Base-by-base conservation (phyloP, 345 rosid genomes). In the Nasturtium officinale region DNA sequence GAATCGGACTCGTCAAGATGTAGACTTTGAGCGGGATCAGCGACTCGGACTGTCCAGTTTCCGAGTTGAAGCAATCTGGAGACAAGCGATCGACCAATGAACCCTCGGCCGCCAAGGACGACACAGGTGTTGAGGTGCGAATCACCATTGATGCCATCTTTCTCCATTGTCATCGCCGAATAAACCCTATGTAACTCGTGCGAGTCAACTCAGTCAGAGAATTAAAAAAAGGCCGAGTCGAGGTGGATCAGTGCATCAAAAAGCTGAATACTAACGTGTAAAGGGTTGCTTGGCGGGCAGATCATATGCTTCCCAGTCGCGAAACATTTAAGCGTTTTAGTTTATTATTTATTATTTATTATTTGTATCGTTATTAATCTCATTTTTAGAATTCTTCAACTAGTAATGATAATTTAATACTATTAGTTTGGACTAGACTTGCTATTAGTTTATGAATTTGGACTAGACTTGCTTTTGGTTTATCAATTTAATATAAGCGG, bases 71-170 rank as follows among this genome's bases (percentile, higher is more conserved):
- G 85, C 75, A 94, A 87, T 47, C 78, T 71, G 35, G 75, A 61
- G 58, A 94, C 95, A 20, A 91, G 96, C 79, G 91, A 83, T 80
- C 89, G 79, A 64, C 98, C 97, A 7, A 87, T 48, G 79, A 89
- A 88, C 2, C 98, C 92, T 54, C 89, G 84, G 35, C 98, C 98
- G 30, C 93, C 89, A 28, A 94, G 80, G 51, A 94, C 97, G 75
- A 85, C 92, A 81, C 97, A 89, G 9, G 87, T 84, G 56, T 71
- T 75, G 74, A 79, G 83, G 25, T 47, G 73, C 45, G 80, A 76
- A 61, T 86, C 85, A 25, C 17, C 66, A 47, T 70, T 68, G 28
- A 79, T 68, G 65, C 52, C 79, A 65, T 79, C 86, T 46, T 74
- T 82, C 20, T 78, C 72, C 64, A 62, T 72, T 74, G 69, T 78